These are phyloP conservation scores for Suillus fuscotomentosus DNA, from an alignment of 768 basidiomycete genomes.

Conservation along the genomic window DNA sequence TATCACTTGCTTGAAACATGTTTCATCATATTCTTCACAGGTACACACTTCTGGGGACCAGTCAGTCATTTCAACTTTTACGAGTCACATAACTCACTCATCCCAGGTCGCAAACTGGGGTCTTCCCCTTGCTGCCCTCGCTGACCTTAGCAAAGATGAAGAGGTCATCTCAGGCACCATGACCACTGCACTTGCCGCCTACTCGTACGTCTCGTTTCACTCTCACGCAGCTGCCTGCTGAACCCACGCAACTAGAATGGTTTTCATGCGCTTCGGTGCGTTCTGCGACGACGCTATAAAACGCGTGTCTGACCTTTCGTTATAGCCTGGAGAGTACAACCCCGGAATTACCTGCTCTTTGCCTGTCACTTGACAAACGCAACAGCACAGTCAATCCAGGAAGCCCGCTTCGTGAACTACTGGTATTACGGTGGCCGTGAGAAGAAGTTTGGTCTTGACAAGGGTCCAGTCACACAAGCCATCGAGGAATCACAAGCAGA, in stretches of 20 bases:
- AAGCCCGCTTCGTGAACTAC: conserved; percentile 83
- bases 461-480: conserved; percentile 48
- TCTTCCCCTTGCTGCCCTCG: conserved; percentile 87
- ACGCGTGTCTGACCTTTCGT: conserved; percentile 9
- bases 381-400: conserved; percentile 82
- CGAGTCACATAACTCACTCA: conserved; percentile 8
- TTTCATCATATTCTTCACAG: conserved; percentile 40
- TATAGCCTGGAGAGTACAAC: conserved; percentile 91
- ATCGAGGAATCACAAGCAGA: conserved; percentile 44
- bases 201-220: conserved; percentile 73
- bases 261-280: conserved; percentile 95
- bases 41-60: conserved; percentile 98
- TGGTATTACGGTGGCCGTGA: conserved; percentile 90
- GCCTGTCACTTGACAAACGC: conserved; percentile 93
- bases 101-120: conserved; percentile 96
- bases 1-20: conserved; percentile 5
- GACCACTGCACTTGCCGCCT: conserved; percentile 85
- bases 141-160: conserved; percentile 92
- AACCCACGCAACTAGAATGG: conserved; percentile 40
- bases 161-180: conserved; percentile 96
- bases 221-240: conserved; percentile 11
- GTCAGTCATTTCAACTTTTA: conserved; percentile 47
- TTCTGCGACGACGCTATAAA: conserved; percentile 5
- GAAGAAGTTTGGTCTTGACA: conserved; percentile 48
- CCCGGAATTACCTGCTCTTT: conserved; percentile 94